Evolutionary conservation across 495 filamentous ascomycete genomes (phyloP).

Genomic region (Xylona heveae): DNA sequence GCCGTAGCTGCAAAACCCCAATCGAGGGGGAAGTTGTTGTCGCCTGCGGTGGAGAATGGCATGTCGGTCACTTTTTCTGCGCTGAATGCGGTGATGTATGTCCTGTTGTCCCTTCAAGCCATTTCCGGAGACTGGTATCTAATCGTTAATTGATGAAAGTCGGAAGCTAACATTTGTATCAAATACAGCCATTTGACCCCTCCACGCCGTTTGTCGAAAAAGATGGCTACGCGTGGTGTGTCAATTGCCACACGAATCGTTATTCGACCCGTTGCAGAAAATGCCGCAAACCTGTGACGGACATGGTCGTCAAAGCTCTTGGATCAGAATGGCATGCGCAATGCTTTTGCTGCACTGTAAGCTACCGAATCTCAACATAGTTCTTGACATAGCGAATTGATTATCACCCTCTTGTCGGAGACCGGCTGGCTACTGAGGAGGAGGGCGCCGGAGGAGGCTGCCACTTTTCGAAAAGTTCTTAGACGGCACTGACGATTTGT

Average conservation of each 20-base stretch:
- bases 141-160: slow-evolving; percentile 6
- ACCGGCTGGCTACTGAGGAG: too few species aligned
- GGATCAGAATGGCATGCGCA: slow-evolving; percentile 85
- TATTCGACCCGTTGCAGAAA: slow-evolving; percentile 72
- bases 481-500: slow-evolving; percentile 2
- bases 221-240: slow-evolving; percentile 97
- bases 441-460: too few species aligned
- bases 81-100: slow-evolving; percentile 86
- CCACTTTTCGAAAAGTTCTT: neutral
- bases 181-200: slow-evolving; percentile 52
- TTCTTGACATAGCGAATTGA: neutral
- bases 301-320: slow-evolving; percentile 67
- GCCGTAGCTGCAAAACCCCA: slow-evolving; percentile 94
- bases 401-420: neutral
- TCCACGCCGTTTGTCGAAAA: slow-evolving; percentile 86
- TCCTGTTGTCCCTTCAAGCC: slow-evolving; percentile 1
- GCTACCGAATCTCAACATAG: slow-evolving; percentile 11
- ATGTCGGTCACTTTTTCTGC: slow-evolving; percentile 97
- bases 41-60: slow-evolving; percentile 85
- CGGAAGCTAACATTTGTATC: slow-evolving; percentile 2
- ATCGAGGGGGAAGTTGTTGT: slow-evolving; percentile 92
- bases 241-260: slow-evolving; percentile 76
- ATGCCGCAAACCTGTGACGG: slow-evolving; percentile 67
- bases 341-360: slow-evolving; percentile 64
- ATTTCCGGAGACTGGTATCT: too few species aligned